Evolutionary conservation across 2,329 filamentous ascomycete genomes (phyloP).

Genomic region (Hymenoscyphus albidus): DNA sequence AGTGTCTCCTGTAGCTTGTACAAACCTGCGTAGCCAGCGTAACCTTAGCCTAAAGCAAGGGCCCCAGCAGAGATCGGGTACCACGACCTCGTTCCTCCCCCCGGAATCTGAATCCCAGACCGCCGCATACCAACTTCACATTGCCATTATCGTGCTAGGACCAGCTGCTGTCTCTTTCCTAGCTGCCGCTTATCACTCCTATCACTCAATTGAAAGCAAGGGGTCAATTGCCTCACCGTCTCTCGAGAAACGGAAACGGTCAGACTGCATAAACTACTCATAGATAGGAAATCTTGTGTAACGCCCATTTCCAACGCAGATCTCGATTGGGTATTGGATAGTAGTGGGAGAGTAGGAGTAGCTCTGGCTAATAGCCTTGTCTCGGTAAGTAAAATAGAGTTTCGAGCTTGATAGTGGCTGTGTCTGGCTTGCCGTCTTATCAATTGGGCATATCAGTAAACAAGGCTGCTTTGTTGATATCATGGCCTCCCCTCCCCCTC

Average conservation of each 20-base stretch:
- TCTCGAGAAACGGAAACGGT: neutral
- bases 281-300: constrained; percentile 2
- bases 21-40: neutral
- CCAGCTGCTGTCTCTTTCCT: neutral
- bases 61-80: neutral
- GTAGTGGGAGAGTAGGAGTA: neutral
- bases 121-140: neutral
- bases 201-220: constrained; percentile 20
- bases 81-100: neutral
- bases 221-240: constrained; percentile 19
- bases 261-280: constrained; percentile 12
- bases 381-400: neutral
- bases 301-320: neutral
- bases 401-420: neutral
- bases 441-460: neutral
- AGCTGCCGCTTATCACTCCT: constrained; percentile 24
- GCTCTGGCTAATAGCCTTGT: neutral
- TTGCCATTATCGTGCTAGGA: constrained; percentile 1
- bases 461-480: neutral
- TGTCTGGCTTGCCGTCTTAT: neutral
- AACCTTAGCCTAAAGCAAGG: neutral
- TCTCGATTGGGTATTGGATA: neutral
- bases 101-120: neutral
- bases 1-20: too few species aligned
- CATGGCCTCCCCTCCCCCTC: neutral